Evolutionary conservation across 495 filamentous ascomycete species (phyloP), one percentile per base, ranked within the genome.

Genomic region (Evernia prunastri): DNA sequence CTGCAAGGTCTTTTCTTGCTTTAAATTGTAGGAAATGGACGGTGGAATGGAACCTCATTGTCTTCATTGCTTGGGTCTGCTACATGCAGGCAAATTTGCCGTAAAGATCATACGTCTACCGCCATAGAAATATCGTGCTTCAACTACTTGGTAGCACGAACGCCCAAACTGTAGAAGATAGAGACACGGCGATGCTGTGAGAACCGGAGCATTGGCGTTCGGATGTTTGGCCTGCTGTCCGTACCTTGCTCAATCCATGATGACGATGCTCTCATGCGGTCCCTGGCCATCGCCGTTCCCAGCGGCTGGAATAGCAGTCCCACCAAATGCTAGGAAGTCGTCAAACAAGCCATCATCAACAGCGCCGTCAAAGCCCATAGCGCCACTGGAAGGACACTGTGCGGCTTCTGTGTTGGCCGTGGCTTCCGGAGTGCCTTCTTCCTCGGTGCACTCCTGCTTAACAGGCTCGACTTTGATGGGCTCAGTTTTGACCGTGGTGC

Each of bases 251-350:
- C 27, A 64, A 17, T 64, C 56, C 25, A 42, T 29, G 29, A 64
- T 64, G 20, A 64, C 12, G 63, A 64, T 64, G 42, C 63, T 64
- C 56, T 64, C 56, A 25, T 49, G 47, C 10, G 43, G 3, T 1
- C 47, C 49, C n/a, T 63, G 47, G n/a, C 42, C 53, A 12, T 35
- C 27, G 31, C 51, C 37, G 27, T 15, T 58, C 15, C n/a, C 40
- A 29, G 43, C 33, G 20, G 37, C 36, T 15, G 59, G 35, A 39
- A 3, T 17, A n/a, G n/a, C n/a, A 15, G 49, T 27, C 17, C 25
- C 59, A 25, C 43, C 59, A 1, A 61, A 51, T 10, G 42, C 13
- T n/a, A 61, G 59, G 37, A 61, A 61, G 33, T 61, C 59, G 18
- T 45, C 31, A 4, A 58, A 23, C 56, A 58, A 1, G 12, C 35